Percentiles rank a stretch among this genome's conserved stretches.
Conservation (phyloP, 2,329 filamentous ascomycete genomes). For the Aspergillus sp. region DNA sequence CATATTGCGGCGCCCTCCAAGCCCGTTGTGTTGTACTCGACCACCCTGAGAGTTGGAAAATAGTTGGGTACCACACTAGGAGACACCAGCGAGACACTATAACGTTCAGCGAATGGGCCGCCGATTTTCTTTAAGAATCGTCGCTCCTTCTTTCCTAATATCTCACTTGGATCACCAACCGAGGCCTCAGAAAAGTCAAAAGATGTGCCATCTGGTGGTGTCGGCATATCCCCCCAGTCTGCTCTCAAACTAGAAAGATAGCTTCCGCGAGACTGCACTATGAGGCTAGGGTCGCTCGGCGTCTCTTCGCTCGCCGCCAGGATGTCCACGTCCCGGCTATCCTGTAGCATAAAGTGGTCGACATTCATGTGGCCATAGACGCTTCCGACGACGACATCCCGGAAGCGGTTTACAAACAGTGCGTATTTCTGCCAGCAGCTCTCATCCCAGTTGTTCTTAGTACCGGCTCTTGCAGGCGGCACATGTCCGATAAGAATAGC, state of each 20-base stretch:
- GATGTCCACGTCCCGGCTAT: constrained; percentile 73
- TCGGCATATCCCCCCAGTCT: constrained; percentile 75
- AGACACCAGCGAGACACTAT: constrained; percentile 74
- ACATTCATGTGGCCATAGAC: constrained; percentile 98
- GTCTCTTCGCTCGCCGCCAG: constrained; percentile 33
- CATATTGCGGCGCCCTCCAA: constrained; percentile 57
- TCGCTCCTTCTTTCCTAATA: constrained; percentile 48
- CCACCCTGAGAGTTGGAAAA: constrained; percentile 83
- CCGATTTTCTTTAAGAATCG: constrained; percentile 68
- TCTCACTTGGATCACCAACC: constrained; percentile 18
- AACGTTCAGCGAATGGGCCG: constrained; percentile 80
- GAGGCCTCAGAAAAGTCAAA: constrained; percentile 20
- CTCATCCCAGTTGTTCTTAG: constrained; percentile 91
- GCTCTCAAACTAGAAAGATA: constrained; percentile 78
- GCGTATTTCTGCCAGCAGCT: constrained; percentile 98
- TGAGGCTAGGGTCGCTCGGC: constrained; percentile 33
- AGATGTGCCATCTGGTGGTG: constrained; percentile 38
- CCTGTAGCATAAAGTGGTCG: constrained; percentile 92
- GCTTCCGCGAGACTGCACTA: constrained; percentile 64
- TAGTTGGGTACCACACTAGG: constrained; percentile 92
- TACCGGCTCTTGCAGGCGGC: constrained; percentile 79
- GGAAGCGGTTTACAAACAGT: constrained; percentile 84
- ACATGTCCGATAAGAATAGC: constrained; percentile 94
- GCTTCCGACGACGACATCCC: constrained; percentile 78
- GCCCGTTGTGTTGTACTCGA: constrained; percentile 88